A percentile compares a stretch with the other conserved stretches of the same genome.
phyloP scores from a whole-genome alignment of 1,284 basidiomycete genomes.

The Ganoderma lucidum region DNA sequence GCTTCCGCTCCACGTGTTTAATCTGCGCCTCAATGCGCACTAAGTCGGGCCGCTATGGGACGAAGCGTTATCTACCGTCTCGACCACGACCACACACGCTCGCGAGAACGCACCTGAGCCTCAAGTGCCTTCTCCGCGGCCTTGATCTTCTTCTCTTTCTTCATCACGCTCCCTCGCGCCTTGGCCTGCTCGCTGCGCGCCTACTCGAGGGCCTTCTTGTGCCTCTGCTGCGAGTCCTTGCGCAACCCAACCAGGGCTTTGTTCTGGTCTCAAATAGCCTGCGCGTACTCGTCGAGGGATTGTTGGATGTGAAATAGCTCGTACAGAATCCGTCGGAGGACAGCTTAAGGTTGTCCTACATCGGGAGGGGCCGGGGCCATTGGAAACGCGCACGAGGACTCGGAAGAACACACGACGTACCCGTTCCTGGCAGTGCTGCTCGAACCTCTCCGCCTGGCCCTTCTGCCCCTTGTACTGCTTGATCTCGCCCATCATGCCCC shows the following conservation, averaged over 20 bases:
- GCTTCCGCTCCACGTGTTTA: slow-evolving; percentile 83
- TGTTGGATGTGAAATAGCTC: slow-evolving; percentile 92
- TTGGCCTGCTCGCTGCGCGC: slow-evolving; percentile 85
- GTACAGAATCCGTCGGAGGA: slow-evolving; percentile 87
- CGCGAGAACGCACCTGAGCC: slow-evolving; percentile 63
- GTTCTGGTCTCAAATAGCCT: slow-evolving; percentile 77
- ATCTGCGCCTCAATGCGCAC: slow-evolving; percentile 88
- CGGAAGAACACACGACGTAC: slow-evolving; percentile 49
- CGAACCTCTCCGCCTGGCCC: slow-evolving; percentile 91
- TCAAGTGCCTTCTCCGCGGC: slow-evolving; percentile 45
- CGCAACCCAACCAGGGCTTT: slow-evolving; percentile 73
- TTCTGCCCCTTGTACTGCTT: slow-evolving; percentile 99
- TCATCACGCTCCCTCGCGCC: slow-evolving; percentile 60
- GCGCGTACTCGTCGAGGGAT: slow-evolving; percentile 76
- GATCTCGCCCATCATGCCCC: slow-evolving; percentile 94
- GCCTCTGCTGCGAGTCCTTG: slow-evolving; percentile 65
- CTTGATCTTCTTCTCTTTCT: slow-evolving; percentile 44
- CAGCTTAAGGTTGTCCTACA: slow-evolving; percentile 72
- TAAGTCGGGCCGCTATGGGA: slow-evolving; percentile 80
- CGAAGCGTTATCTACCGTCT: not conserved
- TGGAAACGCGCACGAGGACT: slow-evolving; percentile 2
- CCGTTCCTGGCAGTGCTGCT: slow-evolving; percentile 76
- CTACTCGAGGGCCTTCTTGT: slow-evolving; percentile 78
- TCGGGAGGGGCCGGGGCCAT: not conserved
- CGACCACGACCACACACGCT: not conserved